These are phyloP conservation scores for Perkinsus chesapeaki DNA, from an alignment of 169 alveolate species.

Conservation along the genomic window DNA sequence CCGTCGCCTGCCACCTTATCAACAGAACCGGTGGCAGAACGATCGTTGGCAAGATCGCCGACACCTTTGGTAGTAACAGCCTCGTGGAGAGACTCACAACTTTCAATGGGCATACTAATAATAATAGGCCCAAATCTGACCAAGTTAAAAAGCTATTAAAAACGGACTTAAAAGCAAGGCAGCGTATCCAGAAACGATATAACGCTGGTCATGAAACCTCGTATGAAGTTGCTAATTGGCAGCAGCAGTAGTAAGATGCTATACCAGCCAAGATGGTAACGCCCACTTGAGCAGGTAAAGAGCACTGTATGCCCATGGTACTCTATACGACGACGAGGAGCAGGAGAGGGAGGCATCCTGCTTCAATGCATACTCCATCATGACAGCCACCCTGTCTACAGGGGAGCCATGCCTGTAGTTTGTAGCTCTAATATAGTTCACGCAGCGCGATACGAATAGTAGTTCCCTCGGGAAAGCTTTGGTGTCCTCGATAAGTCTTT, in stretches of 20 bases:
- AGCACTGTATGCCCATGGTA: not conserved
- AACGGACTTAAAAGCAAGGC: no score
- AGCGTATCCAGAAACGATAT: no score
- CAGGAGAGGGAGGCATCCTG: not conserved
- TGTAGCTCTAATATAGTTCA: not conserved
- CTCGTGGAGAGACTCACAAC: not conserved
- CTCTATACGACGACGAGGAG: not conserved
- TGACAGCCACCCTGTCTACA: not conserved
- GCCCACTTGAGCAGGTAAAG: no score
- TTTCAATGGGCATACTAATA: not conserved
- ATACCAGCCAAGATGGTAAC: no score
- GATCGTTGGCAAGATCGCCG: not conserved
- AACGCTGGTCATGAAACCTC: no score
- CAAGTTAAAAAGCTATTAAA: no score
- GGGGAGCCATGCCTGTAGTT: constrained; percentile 1
- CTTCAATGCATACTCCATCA: not conserved
- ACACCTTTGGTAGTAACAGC: not conserved
- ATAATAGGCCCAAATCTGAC: not conserved
- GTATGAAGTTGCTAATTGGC: no score
- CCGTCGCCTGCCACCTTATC: not conserved
- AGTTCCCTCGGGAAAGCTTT: not conserved
- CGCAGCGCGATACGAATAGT: not conserved
- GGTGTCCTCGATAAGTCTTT: not conserved
- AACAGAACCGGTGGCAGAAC: not conserved
- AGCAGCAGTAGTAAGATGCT: no score